Evolutionary conservation across 2,329 filamentous ascomycete genomes (phyloP), one percentile per base, ranked within the genome.

Genomic region (Fusarium musae): DNA sequence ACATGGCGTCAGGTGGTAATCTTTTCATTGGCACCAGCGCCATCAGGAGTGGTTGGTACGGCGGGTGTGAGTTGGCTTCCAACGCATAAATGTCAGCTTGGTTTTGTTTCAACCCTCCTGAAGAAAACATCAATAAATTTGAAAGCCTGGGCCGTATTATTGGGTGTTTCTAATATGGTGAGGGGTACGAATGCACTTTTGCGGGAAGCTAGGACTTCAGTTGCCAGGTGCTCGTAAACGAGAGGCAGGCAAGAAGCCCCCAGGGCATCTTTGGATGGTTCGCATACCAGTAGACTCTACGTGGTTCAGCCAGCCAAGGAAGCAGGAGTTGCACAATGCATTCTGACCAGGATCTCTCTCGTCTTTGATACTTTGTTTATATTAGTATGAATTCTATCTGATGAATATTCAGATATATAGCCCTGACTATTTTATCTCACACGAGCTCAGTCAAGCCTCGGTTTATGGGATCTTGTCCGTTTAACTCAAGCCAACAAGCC

Each of bases 81-180:
- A 30, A n/a, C 26, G 16, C 30, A 23, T 44, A 37, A 46, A 59
- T 54, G 39, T 59, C 65, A 37, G 59, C 64, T 50, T 40, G 59
- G 52, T 42, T 40, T 56, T 60, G 62, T 70, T 62, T 69, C 70
- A 62, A 47, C 70, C 59, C 59, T 36, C 67, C 67, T 58, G 64
- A 59, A 16, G 40, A 46, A 57, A 63, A 59, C 49, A 36, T 43
- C 28, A 40, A 59, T 36, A 36, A 19, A 37, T 37, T 11, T 6
- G 17, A 37, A 30, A 50, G 39, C 36, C 47, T 39, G 49, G 30
- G 42, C 28, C 47, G 44, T 68, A 68, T 59, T n/a, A 23, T 23
- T 53, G 19, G 30, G 5, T 21, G n/a, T 36, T 36, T 36, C 17
- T 34, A 23, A n/a, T 17, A 40, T 37, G 17, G 64, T 37, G 46